Base-by-base conservation (phyloP, 1,284 basidiomycete genomes). In the Trametes pubescens region DNA sequence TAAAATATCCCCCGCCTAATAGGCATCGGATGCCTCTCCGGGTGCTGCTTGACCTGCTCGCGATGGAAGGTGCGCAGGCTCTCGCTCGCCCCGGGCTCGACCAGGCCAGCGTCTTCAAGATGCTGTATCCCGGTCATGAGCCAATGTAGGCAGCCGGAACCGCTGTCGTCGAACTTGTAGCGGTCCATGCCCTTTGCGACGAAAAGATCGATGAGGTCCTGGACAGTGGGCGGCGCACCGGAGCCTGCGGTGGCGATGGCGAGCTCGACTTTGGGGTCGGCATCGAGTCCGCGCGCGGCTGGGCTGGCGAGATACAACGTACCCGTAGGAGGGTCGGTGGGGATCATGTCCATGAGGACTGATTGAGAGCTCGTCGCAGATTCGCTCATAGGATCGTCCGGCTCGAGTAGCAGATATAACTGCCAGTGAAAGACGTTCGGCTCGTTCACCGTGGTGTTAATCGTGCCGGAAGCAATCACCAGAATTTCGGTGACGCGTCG, bases 1-100 rank as follows among this genome's bases (percentile, higher is more conserved):
- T 59, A 60, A 22, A 60, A 60, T 5, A 0, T 48, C 2, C 58
- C 58, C 32, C 34, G 29, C 38, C 58, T 44, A 13, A 60, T 46
- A 9, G 58, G 58, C 58, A 60, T 46, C 34, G 51, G 58, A 34
- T 60, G 58, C 32, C 51, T 60, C 58, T 60, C 58, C 10, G 58
- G 58, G 22, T 60, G 58, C 4, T 21, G 43, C 22, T 26, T 10
- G 35, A 35, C 34, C 35, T 60, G 51, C 52, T 60, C 52, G 10
- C 29, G 59, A 14, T 60, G 51, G 35, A 60, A 54, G 11, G 22
- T 2, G 35, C 51, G 51, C 11, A 60, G 43, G 16, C 21, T 54
- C 32, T 37, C 43, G 52, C 34, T 40, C 34, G 59, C 51, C 11
- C 51, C 59, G 10, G 2, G 22, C 14, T 60, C 51, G 34, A 60